These are phyloP conservation scores for Phylloporus sp. DNA, from an alignment of 768 basidiomycete genomes.

Conservation along the genomic window DNA sequence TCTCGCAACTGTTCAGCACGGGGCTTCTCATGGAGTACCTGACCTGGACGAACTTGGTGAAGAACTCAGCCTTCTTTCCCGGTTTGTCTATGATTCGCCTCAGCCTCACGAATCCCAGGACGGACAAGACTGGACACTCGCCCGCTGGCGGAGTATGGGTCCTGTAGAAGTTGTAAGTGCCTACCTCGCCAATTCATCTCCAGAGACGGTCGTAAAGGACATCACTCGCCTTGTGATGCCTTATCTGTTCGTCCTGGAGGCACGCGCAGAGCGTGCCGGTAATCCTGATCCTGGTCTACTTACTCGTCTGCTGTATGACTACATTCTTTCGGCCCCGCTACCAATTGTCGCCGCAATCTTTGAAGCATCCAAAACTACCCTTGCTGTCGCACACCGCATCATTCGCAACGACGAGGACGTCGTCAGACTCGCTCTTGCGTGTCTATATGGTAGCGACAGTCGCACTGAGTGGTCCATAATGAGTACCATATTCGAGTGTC, in stretches of 20 bases:
- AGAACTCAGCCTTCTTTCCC: slow-evolving; percentile 81
- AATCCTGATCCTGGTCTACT: slow-evolving; percentile 62
- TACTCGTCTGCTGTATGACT: slow-evolving; percentile 63
- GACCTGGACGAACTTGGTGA: slow-evolving; percentile 84
- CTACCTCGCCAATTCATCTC: slow-evolving; percentile 70
- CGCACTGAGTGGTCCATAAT: slow-evolving; percentile 75
- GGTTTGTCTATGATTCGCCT: slow-evolving; percentile 80
- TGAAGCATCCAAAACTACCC: slow-evolving; percentile 87
- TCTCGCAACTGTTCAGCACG: slow-evolving; percentile 77
- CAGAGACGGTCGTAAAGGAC: slow-evolving; percentile 58
- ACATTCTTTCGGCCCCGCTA: slow-evolving; percentile 63
- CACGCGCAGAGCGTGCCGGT: slow-evolving; percentile 78
- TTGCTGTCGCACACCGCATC: slow-evolving; percentile 63
- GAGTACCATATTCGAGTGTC: slow-evolving; percentile 92
- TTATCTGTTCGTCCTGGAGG: slow-evolving; percentile 89
- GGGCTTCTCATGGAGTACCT: slow-evolving; percentile 72
- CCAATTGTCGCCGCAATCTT: slow-evolving; percentile 71
- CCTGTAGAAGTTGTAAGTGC: slow-evolving; percentile 62
- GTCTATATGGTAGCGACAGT: slow-evolving; percentile 77
- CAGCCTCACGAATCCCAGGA: slow-evolving; percentile 36
- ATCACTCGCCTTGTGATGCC: slow-evolving; percentile 80
- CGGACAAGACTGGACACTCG: slow-evolving; percentile 70
- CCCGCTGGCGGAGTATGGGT: slow-evolving; percentile 64
- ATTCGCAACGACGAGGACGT: slow-evolving; percentile 80
- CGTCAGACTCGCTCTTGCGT: slow-evolving; percentile 80